These are phyloP conservation scores for Candida arabinofermentans DNA, from an alignment of 805 yeast genomes.

Conservation along the genomic window DNA sequence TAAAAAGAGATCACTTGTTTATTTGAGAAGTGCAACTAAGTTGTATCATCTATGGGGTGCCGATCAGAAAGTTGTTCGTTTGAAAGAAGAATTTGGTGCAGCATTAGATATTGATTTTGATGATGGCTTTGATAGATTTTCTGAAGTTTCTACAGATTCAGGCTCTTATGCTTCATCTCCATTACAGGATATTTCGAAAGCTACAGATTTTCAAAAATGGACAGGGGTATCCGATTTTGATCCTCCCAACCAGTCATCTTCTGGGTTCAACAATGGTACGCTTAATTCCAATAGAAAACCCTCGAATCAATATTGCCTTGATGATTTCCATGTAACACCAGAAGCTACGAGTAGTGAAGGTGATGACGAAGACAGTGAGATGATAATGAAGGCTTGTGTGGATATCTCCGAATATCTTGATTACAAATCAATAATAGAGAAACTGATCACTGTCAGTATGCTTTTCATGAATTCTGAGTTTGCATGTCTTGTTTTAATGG, in stretches of 20 bases:
- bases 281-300: not conserved
- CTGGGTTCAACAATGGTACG: not conserved
- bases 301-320: not conserved
- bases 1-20: conserved; percentile 33
- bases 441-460: conserved; percentile 37
- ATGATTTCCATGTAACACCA: no score
- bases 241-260: not conserved
- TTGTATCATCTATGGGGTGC: conserved; percentile 31
- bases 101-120: conserved; percentile 14
- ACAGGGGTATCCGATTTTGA: not conserved
- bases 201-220: conserved; percentile 1
- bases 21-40: conserved; percentile 35
- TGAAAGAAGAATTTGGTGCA: conserved; percentile 30
- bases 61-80: conserved; percentile 19
- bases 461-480: conserved; percentile 27
- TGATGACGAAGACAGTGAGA: conserved; percentile 10
- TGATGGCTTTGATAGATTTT: not conserved
- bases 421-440: conserved; percentile 33
- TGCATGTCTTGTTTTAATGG: conserved; percentile 30
- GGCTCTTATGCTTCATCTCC: not conserved
- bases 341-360: not conserved
- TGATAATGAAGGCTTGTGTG: conserved; percentile 38
- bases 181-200: not conserved
- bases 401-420: conserved; percentile 45
- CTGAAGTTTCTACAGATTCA: conserved; percentile 4